Evolutionary conservation across 2,329 filamentous ascomycete species (phyloP).

Genomic region (Fusarium algeriense): DNA sequence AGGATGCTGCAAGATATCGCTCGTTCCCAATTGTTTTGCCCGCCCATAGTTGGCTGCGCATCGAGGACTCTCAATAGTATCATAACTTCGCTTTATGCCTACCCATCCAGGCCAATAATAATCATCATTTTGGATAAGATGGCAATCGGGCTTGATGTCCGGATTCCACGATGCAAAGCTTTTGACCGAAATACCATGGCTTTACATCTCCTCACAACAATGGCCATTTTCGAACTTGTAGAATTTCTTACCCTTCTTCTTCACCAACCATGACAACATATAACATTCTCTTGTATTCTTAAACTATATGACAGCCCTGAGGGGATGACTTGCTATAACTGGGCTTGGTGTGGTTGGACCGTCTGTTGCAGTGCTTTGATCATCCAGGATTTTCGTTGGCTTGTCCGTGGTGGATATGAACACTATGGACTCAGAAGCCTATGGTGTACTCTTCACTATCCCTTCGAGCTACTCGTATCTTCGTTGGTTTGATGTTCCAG

Average conservation of each 20-base stretch:
- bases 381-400: too few species aligned
- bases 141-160: neutral
- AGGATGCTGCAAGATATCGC: too few species aligned
- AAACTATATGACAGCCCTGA: too few species aligned
- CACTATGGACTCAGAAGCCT: too few species aligned
- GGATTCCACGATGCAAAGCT: neutral
- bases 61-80: neutral
- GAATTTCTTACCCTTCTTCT: neutral
- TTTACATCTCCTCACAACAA: neutral
- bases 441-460: too few species aligned
- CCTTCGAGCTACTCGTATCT: too few species aligned
- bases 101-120: neutral
- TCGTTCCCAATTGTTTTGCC: too few species aligned
- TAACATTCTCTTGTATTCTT: neutral
- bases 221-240: neutral
- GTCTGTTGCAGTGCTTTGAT: too few species aligned
- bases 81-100: neutral
- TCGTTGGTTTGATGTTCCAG: too few species aligned
- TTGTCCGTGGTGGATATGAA: too few species aligned
- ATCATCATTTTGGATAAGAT: neutral
- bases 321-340: too few species aligned
- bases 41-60: neutral
- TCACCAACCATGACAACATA: neutral
- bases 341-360: too few species aligned
- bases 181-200: neutral